Percentiles rank a stretch among this genome's conserved stretches.
Evolutionary conservation across 768 basidiomycete genomes (phyloP).

Genomic region (Lentinus brumalis): DNA sequence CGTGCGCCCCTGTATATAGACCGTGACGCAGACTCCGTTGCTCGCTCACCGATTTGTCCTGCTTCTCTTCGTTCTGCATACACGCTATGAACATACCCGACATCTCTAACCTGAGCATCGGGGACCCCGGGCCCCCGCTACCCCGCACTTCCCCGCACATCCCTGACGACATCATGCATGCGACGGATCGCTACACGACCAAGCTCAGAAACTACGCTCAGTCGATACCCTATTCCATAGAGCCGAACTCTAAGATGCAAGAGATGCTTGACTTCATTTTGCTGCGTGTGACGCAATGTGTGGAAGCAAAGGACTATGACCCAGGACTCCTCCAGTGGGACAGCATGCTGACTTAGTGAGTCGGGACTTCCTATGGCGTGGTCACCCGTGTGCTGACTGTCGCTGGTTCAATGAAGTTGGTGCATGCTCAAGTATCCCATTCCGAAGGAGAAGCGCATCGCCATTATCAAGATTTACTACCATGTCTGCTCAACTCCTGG

Average conservation of each 20-base stretch:
- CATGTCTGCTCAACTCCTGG: constrained; percentile 76
- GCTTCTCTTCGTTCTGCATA: constrained; percentile 23
- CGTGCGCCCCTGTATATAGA: constrained; percentile 8
- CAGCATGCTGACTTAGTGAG: constrained; percentile 71
- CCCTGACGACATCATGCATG: constrained; percentile 34
- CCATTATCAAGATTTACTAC: constrained; percentile 77
- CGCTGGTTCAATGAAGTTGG: constrained; percentile 54
- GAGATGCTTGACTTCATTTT: constrained; percentile 74
- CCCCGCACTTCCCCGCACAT: constrained; percentile 25
- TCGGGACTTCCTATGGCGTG: constrained; percentile 21
- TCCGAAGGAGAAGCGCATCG: constrained; percentile 75
- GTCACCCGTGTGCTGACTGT: constrained; percentile 9
- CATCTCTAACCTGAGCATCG: constrained; percentile 45
- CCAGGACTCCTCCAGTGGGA: constrained; percentile 82
- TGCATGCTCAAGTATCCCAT: constrained; percentile 83
- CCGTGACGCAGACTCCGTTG: constrained; percentile 25
- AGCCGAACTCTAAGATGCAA: constrained; percentile 76
- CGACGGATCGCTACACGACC: constrained; percentile 51
- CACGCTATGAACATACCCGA: constrained; percentile 50
- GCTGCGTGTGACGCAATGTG: constrained; percentile 66
- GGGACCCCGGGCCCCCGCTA: constrained; percentile 42
- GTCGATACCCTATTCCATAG: constrained; percentile 76
- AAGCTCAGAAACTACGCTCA: constrained; percentile 65
- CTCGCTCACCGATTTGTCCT: constrained; percentile 13
- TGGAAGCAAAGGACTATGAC: constrained; percentile 82